Percentiles rank a stretch among this genome's conserved stretches.
Conservation (phyloP, 257 asterid species). For the Fraxinus americana region DNA sequence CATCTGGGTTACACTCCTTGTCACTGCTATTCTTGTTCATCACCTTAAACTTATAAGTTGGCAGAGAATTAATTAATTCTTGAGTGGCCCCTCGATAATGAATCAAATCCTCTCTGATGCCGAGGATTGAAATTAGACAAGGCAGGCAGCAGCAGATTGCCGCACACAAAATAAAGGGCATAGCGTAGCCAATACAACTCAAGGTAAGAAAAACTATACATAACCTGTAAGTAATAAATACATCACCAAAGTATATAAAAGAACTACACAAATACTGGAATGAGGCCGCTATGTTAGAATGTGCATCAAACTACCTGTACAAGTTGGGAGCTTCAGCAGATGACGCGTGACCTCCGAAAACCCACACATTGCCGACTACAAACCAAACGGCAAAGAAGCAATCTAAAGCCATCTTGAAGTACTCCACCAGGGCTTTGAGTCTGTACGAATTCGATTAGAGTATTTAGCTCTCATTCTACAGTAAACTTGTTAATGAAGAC, state of each 20-base stretch:
- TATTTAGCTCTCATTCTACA: slow-evolving; percentile 25
- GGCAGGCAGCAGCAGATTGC: slow-evolving; percentile 99
- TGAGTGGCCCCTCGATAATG: slow-evolving; percentile 92
- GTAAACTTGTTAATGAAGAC: background rate
- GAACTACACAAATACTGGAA: background rate
- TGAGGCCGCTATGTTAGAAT: slow-evolving; percentile 2
- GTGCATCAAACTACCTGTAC: slow-evolving; percentile 62
- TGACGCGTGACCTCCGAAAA: slow-evolving; percentile 90
- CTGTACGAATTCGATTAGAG: slow-evolving; percentile 46
- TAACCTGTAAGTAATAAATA: slow-evolving; percentile 54
- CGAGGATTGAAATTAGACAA: slow-evolving; percentile 84
- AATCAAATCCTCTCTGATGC: slow-evolving; percentile 80
- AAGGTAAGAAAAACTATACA: slow-evolving; percentile 89
- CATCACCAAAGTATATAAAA: background rate
- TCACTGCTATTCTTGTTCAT: slow-evolving; percentile 55
- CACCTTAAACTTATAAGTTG: slow-evolving; percentile 74
- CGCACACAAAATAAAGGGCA: slow-evolving; percentile 94
- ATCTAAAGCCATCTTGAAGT: slow-evolving; percentile 91
- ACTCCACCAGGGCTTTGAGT: slow-evolving; percentile 67
- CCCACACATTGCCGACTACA: slow-evolving; percentile 97
- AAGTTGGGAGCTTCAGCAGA: slow-evolving; percentile 79
- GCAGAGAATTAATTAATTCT: slow-evolving; percentile 88
- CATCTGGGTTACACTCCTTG: slow-evolving; percentile 43
- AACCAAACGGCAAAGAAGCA: slow-evolving; percentile 98
- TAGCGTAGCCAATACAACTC: slow-evolving; percentile 94